Evolutionary conservation across 768 basidiomycete species (phyloP).

Genomic region (Suillus americanus): DNA sequence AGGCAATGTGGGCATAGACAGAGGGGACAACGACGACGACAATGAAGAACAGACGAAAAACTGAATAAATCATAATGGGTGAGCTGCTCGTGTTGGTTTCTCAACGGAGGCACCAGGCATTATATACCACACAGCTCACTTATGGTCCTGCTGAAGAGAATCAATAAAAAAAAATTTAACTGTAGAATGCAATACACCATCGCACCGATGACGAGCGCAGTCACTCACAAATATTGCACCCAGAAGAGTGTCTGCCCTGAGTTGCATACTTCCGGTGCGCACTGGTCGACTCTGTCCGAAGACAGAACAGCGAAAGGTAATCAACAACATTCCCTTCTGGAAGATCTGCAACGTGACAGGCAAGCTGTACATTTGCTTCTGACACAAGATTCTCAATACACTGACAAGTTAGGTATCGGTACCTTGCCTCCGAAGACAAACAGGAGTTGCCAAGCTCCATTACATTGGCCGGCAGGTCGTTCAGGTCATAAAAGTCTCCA

Average conservation of each 20-base stretch:
- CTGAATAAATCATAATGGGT: slow-evolving; percentile 2
- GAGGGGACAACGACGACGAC: background rate
- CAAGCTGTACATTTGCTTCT: background rate
- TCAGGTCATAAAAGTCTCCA: background rate
- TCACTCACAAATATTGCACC: background rate
- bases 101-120: background rate
- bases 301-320: background rate
- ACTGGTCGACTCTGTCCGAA: background rate
- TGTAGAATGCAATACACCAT: background rate
- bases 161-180: background rate
- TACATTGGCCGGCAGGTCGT: background rate
- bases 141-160: background rate
- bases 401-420: background rate
- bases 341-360: background rate
- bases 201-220: background rate
- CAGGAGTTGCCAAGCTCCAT: background rate
- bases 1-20: slow-evolving; percentile 14
- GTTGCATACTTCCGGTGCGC: background rate
- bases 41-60: slow-evolving; percentile 1
- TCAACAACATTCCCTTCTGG: background rate
- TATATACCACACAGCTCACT: background rate
- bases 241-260: background rate
- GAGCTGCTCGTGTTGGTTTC: background rate
- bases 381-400: background rate
- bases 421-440: background rate